Evolutionary conservation across 345 rosid genomes (phyloP).

Genomic region (Sonneratia alba): DNA sequence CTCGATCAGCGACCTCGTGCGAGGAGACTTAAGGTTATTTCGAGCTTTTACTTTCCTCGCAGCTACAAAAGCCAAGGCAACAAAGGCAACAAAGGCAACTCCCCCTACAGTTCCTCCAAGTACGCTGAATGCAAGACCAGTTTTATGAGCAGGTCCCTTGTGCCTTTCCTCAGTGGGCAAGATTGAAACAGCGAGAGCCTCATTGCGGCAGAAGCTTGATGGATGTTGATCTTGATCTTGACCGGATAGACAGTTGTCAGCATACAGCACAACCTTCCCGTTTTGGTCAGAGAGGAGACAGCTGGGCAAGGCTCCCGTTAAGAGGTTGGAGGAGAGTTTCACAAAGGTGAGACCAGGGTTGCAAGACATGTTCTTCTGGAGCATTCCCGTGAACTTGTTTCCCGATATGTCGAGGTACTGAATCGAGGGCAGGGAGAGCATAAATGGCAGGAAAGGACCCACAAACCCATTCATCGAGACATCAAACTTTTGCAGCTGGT

Average conservation of each 20-base stretch:
- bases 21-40: conserved; percentile 7
- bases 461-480: conserved; percentile 46
- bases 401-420: conserved; percentile 34
- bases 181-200: conserved; percentile 50
- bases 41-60: conserved; percentile 13
- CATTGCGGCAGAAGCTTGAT: conserved; percentile 32
- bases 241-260: conserved; percentile 39
- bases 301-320: conserved; percentile 47
- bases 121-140: conserved; percentile 30
- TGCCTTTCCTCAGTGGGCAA: conserved; percentile 23
- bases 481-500: conserved; percentile 51
- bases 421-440: conserved; percentile 41
- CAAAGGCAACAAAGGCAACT: conserved; percentile 20
- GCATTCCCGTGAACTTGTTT: conserved; percentile 44
- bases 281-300: conserved; percentile 23
- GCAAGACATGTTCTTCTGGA: conserved; percentile 42
- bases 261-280: conserved; percentile 19
- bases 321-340: conserved; percentile 45
- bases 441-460: conserved; percentile 38
- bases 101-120: conserved; percentile 37
- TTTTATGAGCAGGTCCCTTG: conserved; percentile 11
- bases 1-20: conserved; percentile 22
- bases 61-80: conserved; percentile 21
- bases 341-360: conserved; percentile 27
- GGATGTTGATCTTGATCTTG: conserved; percentile 38